Evolutionary conservation across 306 rosid species (phyloP).

Genomic region (Cucumis cinereus): DNA sequence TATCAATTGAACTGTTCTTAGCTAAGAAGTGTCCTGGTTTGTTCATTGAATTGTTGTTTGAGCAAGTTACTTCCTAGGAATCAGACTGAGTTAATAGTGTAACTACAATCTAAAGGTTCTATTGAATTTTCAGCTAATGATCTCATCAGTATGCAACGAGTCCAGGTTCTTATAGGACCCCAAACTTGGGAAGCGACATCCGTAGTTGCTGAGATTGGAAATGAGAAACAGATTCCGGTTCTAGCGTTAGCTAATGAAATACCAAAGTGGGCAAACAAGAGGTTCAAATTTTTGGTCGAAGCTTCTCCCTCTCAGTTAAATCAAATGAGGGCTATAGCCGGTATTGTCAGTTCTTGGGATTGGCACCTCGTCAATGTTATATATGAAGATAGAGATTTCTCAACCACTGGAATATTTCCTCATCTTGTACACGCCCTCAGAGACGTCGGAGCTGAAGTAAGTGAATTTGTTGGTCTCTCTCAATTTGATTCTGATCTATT

Average conservation of each 20-base stretch:
- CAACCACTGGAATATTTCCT: constrained; percentile 22
- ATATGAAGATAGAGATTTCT: constrained; percentile 27
- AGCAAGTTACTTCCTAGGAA: not conserved
- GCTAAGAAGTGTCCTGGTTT: not conserved
- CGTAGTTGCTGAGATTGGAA: constrained; percentile 22
- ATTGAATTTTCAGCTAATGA: constrained; percentile 27
- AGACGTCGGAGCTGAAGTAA: constrained; percentile 14
- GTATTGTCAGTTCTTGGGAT: constrained; percentile 28
- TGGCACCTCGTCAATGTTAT: constrained; percentile 27
- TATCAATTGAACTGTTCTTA: not conserved
- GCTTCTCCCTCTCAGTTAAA: constrained; percentile 12
- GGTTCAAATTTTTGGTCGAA: constrained; percentile 30
- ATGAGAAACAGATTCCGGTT: constrained; percentile 16
- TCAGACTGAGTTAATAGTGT: not conserved
- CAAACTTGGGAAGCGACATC: constrained; percentile 36
- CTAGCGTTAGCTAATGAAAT: constrained; percentile 24
- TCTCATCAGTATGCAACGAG: constrained; percentile 13
- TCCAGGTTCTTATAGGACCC: constrained; percentile 30
- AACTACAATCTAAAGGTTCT: not conserved
- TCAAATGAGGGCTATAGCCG: constrained; percentile 35
- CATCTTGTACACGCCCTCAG: constrained; percentile 17
- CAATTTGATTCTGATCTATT: constrained; percentile 24
- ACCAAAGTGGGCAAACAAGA: constrained; percentile 28
- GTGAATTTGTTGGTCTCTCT: constrained; percentile 16
- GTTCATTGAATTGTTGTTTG: not conserved